Evolutionary conservation across 2,329 filamentous ascomycete species (phyloP).

Genomic region (Aspergillus aculeatinus): DNA sequence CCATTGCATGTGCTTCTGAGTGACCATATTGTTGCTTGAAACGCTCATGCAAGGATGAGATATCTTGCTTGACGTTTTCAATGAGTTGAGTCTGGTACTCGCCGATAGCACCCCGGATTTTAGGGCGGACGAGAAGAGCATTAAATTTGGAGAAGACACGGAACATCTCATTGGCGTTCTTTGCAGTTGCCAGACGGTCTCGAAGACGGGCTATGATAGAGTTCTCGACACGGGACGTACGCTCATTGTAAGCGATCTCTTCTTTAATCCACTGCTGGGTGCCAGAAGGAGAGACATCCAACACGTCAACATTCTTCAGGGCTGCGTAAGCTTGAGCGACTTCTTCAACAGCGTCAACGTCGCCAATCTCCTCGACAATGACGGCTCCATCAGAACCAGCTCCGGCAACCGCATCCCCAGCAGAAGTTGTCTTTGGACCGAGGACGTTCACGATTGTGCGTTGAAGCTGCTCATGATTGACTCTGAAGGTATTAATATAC

Average conservation of each 20-base stretch:
- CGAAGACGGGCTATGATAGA: conserved; percentile 94
- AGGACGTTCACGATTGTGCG: conserved; percentile 96
- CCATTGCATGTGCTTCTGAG: conserved; percentile 97
- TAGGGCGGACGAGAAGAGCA: conserved; percentile 95
- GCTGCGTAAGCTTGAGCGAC: conserved; percentile 93
- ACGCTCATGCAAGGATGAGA: conserved; percentile 86
- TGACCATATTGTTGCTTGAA: conserved; percentile 99
- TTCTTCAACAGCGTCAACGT: conserved; percentile 95
- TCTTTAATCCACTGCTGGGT: conserved; percentile 91
- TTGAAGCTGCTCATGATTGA: conserved; percentile 96
- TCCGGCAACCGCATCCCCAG: conserved; percentile 45
- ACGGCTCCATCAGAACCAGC: conserved; percentile 60
- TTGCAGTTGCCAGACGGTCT: conserved; percentile 89
- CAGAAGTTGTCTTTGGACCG: conserved; percentile 66
- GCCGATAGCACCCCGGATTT: conserved; percentile 95
- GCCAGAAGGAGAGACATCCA: conserved; percentile 87
- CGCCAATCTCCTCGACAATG: conserved; percentile 89
- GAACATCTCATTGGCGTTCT: conserved; percentile 99
- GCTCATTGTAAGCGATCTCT: conserved; percentile 94
- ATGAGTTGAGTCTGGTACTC: conserved; percentile 98
- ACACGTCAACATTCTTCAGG: conserved; percentile 88
- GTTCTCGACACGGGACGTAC: conserved; percentile 95
- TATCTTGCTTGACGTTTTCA: conserved; percentile 96
- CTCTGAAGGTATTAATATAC: conserved; percentile 91
- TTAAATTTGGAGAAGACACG: conserved; percentile 99